Conservation (phyloP, 2,329 filamentous ascomycete species). For the Pseudophaeomoniella oleicola region DNA sequence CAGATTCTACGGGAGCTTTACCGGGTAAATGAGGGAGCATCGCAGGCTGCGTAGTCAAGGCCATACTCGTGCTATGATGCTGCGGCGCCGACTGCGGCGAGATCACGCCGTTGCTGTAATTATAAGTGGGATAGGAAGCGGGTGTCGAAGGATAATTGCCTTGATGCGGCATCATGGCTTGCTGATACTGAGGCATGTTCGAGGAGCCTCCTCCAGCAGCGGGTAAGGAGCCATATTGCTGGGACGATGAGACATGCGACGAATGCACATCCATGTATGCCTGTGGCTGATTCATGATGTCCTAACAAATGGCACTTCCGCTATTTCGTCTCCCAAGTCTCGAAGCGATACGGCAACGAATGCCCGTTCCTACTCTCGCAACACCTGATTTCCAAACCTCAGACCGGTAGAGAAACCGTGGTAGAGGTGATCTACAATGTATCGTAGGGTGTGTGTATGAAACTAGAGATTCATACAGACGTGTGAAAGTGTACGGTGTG, state of each 20-base stretch:
- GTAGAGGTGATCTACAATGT: too few species aligned
- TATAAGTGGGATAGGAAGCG: conserved; percentile 52
- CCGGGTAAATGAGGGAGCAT: conserved; percentile 50
- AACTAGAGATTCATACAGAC: too few species aligned
- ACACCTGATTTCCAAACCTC: too few species aligned
- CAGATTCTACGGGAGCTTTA: too few species aligned
- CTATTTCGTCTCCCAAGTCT: too few species aligned
- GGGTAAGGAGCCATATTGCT: conserved; percentile 59
- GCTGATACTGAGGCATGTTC: conserved; percentile 63
- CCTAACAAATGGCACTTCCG: too few species aligned
- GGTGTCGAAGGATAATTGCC: conserved; percentile 50
- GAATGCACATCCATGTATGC: conserved; percentile 71
- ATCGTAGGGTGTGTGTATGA: too few species aligned
- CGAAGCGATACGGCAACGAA: too few species aligned
- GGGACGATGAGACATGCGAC: conserved; percentile 62
- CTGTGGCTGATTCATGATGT: conserved; percentile 68
- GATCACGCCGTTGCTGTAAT: conserved; percentile 61
- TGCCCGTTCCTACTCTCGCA: too few species aligned
- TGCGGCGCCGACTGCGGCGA: conserved; percentile 61
- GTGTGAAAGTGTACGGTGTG: too few species aligned
- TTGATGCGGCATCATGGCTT: conserved; percentile 61
- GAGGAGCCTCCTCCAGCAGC: conserved; percentile 58
- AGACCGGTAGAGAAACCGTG: too few species aligned
- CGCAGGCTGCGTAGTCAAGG: conserved; percentile 49
- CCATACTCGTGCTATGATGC: conserved; percentile 57